Base-by-base conservation (phyloP, 2,329 filamentous ascomycete species). In the Exserohilum turcica region DNA sequence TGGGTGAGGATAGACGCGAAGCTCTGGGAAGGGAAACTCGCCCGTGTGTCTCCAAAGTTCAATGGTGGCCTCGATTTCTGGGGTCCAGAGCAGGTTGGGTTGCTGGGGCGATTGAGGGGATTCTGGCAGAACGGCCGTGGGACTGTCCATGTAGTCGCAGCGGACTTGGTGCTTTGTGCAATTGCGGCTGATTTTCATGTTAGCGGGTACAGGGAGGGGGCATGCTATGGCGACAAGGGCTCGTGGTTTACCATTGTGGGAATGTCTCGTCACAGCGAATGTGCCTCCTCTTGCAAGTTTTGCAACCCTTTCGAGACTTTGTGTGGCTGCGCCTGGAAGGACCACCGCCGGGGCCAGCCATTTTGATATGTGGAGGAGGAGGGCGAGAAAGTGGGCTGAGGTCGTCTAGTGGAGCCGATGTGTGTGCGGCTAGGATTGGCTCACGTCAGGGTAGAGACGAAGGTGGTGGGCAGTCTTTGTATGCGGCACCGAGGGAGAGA, bases 91-190 rank as follows among this genome's bases (percentile, higher is more conserved):
- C 48, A 97, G 83, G 63, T 86, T 81, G 16, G 83, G 79, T 56
- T 81, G 78, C 58, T 82, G 80, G 39, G 80, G 79, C 57, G 80
- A 77, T 54, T 75, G 76, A 46, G 78, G 73, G 51, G 77, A 78
- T 59, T 82, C 82, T 60, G 84, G 82, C 43, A 78, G 77, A 56
- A 89, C 86, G 52, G 87, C 82, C 39, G 85, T 81, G 43, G 89
- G 85, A 70, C 87, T 86, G 73, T 97, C 92, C 82, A 96, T 95
- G 80, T 97, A 99, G 67, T 96, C 94, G 78, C 94, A 99, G 70
- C 92, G 90, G 68, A 95, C 94, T 79, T 97, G 96, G 79, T 99
- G 94, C 79, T 97, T 99, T 57, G 93, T 97, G 78, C 94, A 99
- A 78, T 99, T 99, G 70, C 91, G 91, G 80, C 92, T 96, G 70